Base-by-base conservation (phyloP, 2,329 filamentous ascomycete species). In the Neurospora sp. region DNA sequence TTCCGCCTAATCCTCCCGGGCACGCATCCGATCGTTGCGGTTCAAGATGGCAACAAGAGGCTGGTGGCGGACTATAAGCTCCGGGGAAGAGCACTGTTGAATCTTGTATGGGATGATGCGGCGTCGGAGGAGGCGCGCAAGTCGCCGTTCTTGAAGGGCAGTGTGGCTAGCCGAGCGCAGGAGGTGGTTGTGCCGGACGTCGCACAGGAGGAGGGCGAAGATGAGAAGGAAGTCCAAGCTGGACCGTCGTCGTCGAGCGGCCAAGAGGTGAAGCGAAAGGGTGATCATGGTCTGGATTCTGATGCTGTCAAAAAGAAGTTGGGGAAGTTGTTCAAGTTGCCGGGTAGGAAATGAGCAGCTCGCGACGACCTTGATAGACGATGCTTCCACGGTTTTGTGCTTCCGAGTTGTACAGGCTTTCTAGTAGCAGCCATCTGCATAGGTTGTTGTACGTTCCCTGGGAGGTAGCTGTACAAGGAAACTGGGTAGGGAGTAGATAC, bases 61-160 rank as follows among this genome's bases (percentile, higher is more conserved):
- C 82, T 97, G n/a, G 91, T 97, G 70, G 84, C 85, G 68, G 88
- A 90, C 70, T 85, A 97, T 74, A 88, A 89, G 15, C 86, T 97
- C 72, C 85, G 84, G 3, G 89, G 89, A 7, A 86, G 88, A 40
- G 89, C 94, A 39, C 82, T 97, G 9, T 82, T 97, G 62, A 95
- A 90, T 71, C 86, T 97, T 72, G 81, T 89, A 1, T 97, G 93
- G 92, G 87, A 89, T 23, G 86, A 90, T 66, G 83, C 79, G 43
- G 91, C 89, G 1, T 83, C 86, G n/a, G 76, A 81, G 1, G 81
- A 84, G 11, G 85, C 84, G 4, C 83, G 89, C 71, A 84, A 84
- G 38, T 81, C 80, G 33, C 82, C 86, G 17, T 88, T 91, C 68
- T 79, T 96, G 70, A 90, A 87, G 75, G 74, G 78, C 1, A 81